These are phyloP conservation scores for Pleurotus cornucopiae DNA, from an alignment of 768 basidiomycete genomes.

Conservation along the genomic window DNA sequence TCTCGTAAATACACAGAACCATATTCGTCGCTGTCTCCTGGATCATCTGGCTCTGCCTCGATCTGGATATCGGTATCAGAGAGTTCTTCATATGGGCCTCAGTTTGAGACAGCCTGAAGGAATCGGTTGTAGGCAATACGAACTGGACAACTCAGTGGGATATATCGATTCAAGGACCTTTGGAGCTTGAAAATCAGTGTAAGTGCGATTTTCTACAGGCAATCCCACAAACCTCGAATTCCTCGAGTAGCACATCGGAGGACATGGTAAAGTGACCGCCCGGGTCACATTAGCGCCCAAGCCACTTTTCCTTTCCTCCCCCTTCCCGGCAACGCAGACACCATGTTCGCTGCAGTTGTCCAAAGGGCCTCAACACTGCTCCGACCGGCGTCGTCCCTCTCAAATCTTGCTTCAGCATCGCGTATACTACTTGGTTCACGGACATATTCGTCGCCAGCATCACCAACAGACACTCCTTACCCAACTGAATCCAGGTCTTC, in stretches of 20 bases:
- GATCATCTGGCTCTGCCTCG: conserved; percentile 83
- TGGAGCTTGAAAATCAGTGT: conserved; percentile 10
- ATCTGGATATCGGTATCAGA: conserved; percentile 81
- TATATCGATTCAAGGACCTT: conserved; percentile 96
- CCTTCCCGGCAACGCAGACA: too few relatives aligned
- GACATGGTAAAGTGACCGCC: conserved; percentile 38
- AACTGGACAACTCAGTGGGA: conserved; percentile 89
- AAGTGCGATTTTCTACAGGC: conserved; percentile 7
- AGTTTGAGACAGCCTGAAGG: conserved; percentile 28
- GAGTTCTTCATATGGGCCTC: conserved; percentile 65
- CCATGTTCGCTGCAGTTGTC: not conserved
- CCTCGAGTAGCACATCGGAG: conserved; percentile 71
- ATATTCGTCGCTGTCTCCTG: conserved; percentile 58
- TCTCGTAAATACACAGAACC: conserved; percentile 9
- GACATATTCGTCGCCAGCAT: not conserved
- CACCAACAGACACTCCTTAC: not conserved
- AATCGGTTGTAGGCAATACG: conserved; percentile 38
- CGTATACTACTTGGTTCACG: not conserved
- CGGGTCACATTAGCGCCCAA: not conserved
- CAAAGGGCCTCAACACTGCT: not conserved
- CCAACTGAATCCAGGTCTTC: not conserved
- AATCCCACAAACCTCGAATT: conserved; percentile 69
- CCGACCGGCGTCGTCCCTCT: not conserved
- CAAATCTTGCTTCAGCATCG: not conserved
- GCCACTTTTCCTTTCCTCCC: not conserved